These are phyloP conservation scores for Suhomyces ambrosiae DNA, from an alignment of 1,139 yeast species.

Conservation along the genomic window DNA sequence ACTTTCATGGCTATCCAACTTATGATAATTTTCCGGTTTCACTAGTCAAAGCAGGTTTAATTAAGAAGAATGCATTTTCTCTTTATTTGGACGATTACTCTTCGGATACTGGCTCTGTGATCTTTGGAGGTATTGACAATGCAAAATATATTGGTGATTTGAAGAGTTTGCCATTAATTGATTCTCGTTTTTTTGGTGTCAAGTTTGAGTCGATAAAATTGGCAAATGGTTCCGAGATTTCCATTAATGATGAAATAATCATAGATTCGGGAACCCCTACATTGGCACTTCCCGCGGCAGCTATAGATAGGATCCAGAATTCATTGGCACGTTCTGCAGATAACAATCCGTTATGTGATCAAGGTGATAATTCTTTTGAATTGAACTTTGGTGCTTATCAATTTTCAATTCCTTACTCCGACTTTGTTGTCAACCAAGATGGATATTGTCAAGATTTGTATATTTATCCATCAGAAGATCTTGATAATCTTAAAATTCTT, in stretches of 20 bases:
- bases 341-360: background rate
- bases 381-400: background rate
- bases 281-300: background rate
- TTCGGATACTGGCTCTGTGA: slow-evolving; percentile 17
- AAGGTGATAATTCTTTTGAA: background rate
- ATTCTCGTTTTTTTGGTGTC: background rate
- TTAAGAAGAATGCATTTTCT: slow-evolving; percentile 23
- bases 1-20: background rate
- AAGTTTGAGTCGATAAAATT: background rate
- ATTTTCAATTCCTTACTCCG: background rate
- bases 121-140: slow-evolving; percentile 24
- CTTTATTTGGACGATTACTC: slow-evolving; percentile 19
- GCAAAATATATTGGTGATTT: slow-evolving; percentile 21
- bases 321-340: background rate
- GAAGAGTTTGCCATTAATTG: background rate
- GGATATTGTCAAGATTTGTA: background rate
- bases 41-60: slow-evolving; percentile 16
- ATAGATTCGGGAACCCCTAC: slow-evolving; percentile 2
- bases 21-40: background rate
- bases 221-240: background rate
- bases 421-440: background rate
- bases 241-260: background rate
- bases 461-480: background rate
- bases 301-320: background rate
- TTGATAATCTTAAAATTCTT: slow-evolving; percentile 13